phyloP scores from a whole-genome alignment of 495 filamentous ascomycete genomes.

The Pyrenopolyporus hunteri region DNA sequence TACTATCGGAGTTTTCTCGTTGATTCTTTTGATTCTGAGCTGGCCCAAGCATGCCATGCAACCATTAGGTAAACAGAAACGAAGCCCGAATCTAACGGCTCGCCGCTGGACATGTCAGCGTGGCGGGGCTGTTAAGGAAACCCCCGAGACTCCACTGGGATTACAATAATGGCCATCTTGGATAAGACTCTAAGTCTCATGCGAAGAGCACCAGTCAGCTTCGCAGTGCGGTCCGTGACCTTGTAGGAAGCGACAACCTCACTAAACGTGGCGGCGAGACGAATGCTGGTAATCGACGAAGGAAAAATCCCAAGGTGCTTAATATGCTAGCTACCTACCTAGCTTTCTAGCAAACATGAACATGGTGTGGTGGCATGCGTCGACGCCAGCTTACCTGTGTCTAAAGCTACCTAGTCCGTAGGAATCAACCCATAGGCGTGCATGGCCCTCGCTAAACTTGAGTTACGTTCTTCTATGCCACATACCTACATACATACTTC shows the following conservation, averaged over 20 bases:
- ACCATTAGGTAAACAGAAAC: constrained; percentile 17
- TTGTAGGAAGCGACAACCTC: constrained; percentile 12
- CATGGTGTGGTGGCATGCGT: constrained; percentile 40
- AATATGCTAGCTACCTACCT: constrained; percentile 21
- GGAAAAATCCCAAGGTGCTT: constrained; percentile 9
- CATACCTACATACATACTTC: constrained; percentile 30
- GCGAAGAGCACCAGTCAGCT: constrained; percentile 25
- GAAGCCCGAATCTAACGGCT: constrained; percentile 26
- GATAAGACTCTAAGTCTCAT: constrained; percentile 26
- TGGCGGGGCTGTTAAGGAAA: constrained; percentile 36
- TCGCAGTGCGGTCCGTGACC: constrained; percentile 5
- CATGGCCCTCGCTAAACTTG: constrained; percentile 9
- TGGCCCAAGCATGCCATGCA: constrained; percentile 30
- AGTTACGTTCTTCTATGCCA: constrained; percentile 17
- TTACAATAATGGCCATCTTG: constrained; percentile 19
- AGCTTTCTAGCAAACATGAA: constrained; percentile 22
- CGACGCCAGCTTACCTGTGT: constrained; percentile 18
- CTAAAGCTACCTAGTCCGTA: constrained; percentile 29
- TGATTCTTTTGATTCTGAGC: too few species aligned
- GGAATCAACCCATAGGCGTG: constrained; percentile 26
- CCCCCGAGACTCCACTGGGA: constrained; percentile 26
- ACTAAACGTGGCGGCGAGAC: constrained; percentile 20
- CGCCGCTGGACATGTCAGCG: constrained; percentile 38
- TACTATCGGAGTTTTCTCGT: constrained; percentile 30
- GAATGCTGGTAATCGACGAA: constrained; percentile 4